Evolutionary conservation across 2,329 filamentous ascomycete species (phyloP).

Genomic region (Rutstroemia sp.): DNA sequence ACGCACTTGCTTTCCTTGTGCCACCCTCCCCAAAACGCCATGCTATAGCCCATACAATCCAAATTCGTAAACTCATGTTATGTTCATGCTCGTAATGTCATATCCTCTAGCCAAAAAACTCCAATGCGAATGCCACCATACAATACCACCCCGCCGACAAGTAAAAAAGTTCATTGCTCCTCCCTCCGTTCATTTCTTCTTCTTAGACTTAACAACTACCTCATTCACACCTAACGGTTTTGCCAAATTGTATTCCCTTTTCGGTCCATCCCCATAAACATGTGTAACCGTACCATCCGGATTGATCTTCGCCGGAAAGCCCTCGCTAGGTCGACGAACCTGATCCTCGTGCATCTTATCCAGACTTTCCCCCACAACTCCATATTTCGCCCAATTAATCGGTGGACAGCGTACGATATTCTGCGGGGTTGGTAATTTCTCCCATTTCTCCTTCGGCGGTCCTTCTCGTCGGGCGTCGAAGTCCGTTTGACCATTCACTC

Average conservation of each 20-base stretch:
- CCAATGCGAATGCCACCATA: neutral
- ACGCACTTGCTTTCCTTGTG: neutral
- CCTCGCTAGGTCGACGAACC: conserved; percentile 52
- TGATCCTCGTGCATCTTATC: conserved; percentile 83
- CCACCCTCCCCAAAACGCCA: conserved; percentile 3
- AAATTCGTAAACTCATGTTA: conserved; percentile 1
- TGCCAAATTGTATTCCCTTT: neutral
- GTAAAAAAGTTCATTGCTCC: neutral
- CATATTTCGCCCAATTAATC: conserved; percentile 93
- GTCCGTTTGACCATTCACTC: neutral
- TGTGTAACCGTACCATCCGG: conserved; percentile 42
- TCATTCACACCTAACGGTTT: neutral
- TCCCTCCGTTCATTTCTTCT: conserved; percentile 31
- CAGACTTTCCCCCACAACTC: conserved; percentile 75
- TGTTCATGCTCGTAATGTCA: neutral
- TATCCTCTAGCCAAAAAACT: neutral
- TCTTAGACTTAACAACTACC: conserved; percentile 23
- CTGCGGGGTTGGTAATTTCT: conserved; percentile 66
- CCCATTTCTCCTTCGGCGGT: conserved; percentile 39
- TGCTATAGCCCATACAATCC: neutral
- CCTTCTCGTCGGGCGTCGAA: neutral
- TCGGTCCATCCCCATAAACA: conserved; percentile 29
- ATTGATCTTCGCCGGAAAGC: conserved; percentile 39
- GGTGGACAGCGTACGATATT: conserved; percentile 79
- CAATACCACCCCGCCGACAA: neutral